These are phyloP conservation scores for Hypoxylon sp. DNA, from an alignment of 2,329 filamentous ascomycete species.

Conservation along the genomic window DNA sequence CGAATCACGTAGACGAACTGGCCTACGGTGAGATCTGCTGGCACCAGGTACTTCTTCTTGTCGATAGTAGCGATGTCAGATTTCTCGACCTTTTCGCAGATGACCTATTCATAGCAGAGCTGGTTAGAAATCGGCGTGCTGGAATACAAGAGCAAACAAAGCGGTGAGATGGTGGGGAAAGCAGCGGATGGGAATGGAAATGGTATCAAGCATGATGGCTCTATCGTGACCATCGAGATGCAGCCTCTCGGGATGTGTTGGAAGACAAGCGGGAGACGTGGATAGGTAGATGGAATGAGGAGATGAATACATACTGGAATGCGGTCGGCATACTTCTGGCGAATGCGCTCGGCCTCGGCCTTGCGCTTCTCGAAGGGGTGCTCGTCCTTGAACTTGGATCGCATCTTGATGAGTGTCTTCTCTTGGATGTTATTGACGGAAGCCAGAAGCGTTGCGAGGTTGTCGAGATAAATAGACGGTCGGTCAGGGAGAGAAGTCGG, in stretches of 20 bases:
- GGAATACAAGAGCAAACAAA: slow-evolving; percentile 14
- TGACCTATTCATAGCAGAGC: slow-evolving; percentile 74
- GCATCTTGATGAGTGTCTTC: slow-evolving; percentile 75
- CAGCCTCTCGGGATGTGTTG: neutral
- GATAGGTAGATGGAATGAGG: neutral
- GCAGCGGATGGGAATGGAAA: neutral
- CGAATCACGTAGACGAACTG: slow-evolving; percentile 99
- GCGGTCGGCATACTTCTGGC: slow-evolving; percentile 98
- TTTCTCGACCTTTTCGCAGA: slow-evolving; percentile 99
- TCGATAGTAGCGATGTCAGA: slow-evolving; percentile 99
- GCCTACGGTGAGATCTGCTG: slow-evolving; percentile 96
- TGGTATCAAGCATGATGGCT: neutral
- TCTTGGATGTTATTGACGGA: slow-evolving; percentile 21
- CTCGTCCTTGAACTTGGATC: slow-evolving; percentile 99
- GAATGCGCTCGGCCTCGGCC: slow-evolving; percentile 99
- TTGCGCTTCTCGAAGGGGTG: slow-evolving; percentile 99
- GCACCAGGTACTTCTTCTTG: slow-evolving; percentile 99
- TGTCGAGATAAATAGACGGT: neutral
- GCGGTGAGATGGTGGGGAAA: slow-evolving; percentile 22
- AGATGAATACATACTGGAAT: slow-evolving; percentile 84
- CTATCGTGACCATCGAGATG: neutral
- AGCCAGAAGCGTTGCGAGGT: neutral
- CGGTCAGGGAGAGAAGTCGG: slow-evolving; percentile 14
- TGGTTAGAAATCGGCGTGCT: slow-evolving; percentile 44
- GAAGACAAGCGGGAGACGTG: slow-evolving; percentile 33